Percentiles rank a stretch among this genome's conserved stretches.
Conservation (phyloP, 176 grass and related monocot species). For the Zoysia japonica region DNA sequence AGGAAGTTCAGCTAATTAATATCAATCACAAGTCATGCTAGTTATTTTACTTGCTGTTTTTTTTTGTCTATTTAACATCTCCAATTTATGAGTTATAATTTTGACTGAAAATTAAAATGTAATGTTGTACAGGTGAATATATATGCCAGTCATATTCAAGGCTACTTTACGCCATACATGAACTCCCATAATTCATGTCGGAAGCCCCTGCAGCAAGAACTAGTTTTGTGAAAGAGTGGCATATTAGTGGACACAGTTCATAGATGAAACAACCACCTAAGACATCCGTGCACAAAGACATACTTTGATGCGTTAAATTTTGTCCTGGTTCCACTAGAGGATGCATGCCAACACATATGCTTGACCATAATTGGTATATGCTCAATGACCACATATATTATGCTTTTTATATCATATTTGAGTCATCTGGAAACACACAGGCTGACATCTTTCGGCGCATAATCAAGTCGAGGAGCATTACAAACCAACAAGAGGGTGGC, state of each 20-base stretch:
- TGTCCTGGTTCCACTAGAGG: slow-evolving; percentile 46
- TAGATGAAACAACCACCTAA: slow-evolving; percentile 2
- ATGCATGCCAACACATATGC: slow-evolving; percentile 52
- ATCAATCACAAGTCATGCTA: no score
- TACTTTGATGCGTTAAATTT: not conserved
- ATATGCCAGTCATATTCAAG: no score
- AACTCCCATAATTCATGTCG: not conserved
- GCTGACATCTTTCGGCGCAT: slow-evolving; percentile 60
- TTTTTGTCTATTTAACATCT: no score
- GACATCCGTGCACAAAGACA: slow-evolving; percentile 16
- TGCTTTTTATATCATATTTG: slow-evolving; percentile 49
- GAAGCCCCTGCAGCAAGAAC: no score
- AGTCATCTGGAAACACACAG: slow-evolving; percentile 44
- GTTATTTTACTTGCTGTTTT: no score
- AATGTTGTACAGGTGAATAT: no score
- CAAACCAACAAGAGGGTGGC: slow-evolving; percentile 32
- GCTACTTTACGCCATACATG: no score
- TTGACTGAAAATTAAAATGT: no score
- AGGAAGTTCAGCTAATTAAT: no score
- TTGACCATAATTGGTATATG: slow-evolving; percentile 49
- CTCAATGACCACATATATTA: slow-evolving; percentile 25
- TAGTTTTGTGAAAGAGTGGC: not conserved
- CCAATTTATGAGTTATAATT: no score
- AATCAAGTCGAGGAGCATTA: slow-evolving; percentile 49
- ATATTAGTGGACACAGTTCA: not conserved